These are phyloP conservation scores for Cyclocybe aegerita DNA, from an alignment of 768 basidiomycete genomes.

Conservation along the genomic window DNA sequence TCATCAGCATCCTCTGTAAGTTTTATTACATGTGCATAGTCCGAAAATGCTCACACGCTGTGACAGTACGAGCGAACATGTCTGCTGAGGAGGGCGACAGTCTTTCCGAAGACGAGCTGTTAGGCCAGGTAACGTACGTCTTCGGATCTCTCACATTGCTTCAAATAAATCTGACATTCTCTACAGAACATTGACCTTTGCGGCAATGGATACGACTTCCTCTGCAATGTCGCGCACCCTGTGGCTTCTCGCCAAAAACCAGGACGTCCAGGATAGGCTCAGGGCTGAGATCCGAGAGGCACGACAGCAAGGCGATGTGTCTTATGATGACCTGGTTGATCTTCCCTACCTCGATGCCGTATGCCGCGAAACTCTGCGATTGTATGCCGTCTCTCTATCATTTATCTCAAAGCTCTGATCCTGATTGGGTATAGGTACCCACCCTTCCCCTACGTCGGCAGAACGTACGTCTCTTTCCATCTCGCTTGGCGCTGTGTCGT, in stretches of 20 bases:
- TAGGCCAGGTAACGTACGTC: conserved; percentile 36
- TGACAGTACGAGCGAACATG: conserved; percentile 40
- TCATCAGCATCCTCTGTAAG: conserved; percentile 47
- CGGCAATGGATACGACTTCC: conserved; percentile 24
- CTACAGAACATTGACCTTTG: conserved; percentile 20
- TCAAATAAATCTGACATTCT: no score
- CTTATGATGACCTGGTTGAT: conserved; percentile 35
- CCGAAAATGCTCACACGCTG: background rate
- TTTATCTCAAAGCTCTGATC: background rate
- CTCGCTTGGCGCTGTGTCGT: background rate
- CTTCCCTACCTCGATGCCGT: conserved; percentile 38
- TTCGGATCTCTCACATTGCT: background rate
- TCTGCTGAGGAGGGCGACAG: conserved; percentile 28
- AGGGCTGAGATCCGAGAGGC: conserved; percentile 23
- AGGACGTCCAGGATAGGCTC: conserved; percentile 20
- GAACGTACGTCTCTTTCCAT: conserved; percentile 12
- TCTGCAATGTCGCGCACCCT: conserved; percentile 17
- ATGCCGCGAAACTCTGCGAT: conserved; percentile 34
- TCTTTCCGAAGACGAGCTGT: conserved; percentile 34
- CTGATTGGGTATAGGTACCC: conserved; percentile 9
- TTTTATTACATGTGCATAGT: background rate
- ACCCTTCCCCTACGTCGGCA: conserved; percentile 18
- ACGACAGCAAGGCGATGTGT: conserved; percentile 19
- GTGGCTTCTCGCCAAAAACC: conserved; percentile 13
- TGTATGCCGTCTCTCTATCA: conserved; percentile 19